phyloP scores from a whole-genome alignment of 2,329 filamentous ascomycete species.

The Scorias spongiosa region DNA sequence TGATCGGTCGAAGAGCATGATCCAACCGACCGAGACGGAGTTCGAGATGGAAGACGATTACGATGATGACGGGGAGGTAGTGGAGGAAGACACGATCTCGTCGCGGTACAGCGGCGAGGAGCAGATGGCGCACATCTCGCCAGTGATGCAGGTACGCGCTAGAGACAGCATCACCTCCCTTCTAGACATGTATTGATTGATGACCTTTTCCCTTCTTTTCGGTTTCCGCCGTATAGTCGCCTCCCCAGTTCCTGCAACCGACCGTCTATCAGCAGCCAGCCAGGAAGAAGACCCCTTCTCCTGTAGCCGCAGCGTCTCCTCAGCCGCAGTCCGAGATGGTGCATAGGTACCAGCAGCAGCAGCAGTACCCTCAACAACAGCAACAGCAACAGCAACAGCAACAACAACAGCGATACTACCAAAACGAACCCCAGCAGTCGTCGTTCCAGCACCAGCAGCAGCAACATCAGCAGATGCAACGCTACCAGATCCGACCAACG shows the following conservation, averaged over 20 bases:
- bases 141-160: constrained; percentile 16
- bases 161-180: constrained; percentile 15
- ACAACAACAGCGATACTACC: not conserved
- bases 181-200: constrained; percentile 10
- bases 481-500: not conserved
- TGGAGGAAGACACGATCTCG: not conserved
- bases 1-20: not conserved
- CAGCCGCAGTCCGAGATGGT: not conserved
- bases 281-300: not conserved
- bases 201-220: not conserved
- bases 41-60: constrained; percentile 11
- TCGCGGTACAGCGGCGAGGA: constrained; percentile 16
- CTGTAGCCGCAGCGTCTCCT: not conserved
- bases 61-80: constrained; percentile 6
- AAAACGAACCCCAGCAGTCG: not conserved
- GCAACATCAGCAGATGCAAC: not conserved
- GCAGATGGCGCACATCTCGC: constrained; percentile 9
- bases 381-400: not conserved
- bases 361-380: not conserved
- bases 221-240: not conserved
- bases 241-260: not conserved
- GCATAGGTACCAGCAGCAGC: not conserved
- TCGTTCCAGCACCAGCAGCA: not conserved
- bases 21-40: constrained; percentile 5
- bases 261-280: not conserved